Conservation (phyloP, 129 eudicot genomes). For the Ambrosia artemisiifolia region DNA sequence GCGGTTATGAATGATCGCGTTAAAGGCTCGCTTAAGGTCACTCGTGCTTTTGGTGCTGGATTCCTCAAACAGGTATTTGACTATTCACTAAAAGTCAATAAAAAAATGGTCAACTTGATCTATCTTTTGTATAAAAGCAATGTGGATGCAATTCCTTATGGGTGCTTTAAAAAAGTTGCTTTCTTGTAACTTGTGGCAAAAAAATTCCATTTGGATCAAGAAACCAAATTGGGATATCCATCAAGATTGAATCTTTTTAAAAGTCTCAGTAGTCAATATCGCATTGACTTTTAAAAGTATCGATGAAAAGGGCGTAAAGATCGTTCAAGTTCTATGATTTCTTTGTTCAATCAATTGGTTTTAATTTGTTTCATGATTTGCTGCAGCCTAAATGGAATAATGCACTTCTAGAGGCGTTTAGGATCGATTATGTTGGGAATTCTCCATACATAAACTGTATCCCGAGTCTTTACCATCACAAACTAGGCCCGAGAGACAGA, state of each 20-base stretch:
- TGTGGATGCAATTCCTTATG: slow-evolving; percentile 19
- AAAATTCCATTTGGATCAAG: not conserved
- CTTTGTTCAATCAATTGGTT: not conserved
- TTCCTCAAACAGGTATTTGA: slow-evolving; percentile 92
- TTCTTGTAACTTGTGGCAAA: slow-evolving; percentile 29
- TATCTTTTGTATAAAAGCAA: slow-evolving; percentile 11
- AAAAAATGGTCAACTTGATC: slow-evolving; percentile 6
- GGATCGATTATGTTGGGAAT: slow-evolving; percentile 79
- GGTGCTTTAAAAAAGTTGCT: slow-evolving; percentile 34
- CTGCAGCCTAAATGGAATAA: slow-evolving; percentile 97
- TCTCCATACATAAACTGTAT: slow-evolving; percentile 80
- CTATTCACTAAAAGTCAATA: not conserved
- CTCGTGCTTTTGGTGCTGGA: slow-evolving; percentile 98
- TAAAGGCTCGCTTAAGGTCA: slow-evolving; percentile 93
- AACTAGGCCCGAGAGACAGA: slow-evolving; percentile 81
- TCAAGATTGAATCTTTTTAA: slow-evolving; percentile 31
- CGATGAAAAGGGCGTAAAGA: not conserved
- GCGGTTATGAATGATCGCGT: slow-evolving; percentile 89
- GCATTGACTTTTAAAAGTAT: slow-evolving; percentile 9
- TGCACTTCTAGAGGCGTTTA: slow-evolving; percentile 96
- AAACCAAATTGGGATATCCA: slow-evolving; percentile 21
- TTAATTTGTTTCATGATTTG: slow-evolving; percentile 16
- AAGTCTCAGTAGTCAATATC: slow-evolving; percentile 14
- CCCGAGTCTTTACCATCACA: slow-evolving; percentile 79
- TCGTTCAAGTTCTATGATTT: too few species aligned